phyloP scores from a whole-genome alignment of 106 monocot species.

The Allium sativum region DNA sequence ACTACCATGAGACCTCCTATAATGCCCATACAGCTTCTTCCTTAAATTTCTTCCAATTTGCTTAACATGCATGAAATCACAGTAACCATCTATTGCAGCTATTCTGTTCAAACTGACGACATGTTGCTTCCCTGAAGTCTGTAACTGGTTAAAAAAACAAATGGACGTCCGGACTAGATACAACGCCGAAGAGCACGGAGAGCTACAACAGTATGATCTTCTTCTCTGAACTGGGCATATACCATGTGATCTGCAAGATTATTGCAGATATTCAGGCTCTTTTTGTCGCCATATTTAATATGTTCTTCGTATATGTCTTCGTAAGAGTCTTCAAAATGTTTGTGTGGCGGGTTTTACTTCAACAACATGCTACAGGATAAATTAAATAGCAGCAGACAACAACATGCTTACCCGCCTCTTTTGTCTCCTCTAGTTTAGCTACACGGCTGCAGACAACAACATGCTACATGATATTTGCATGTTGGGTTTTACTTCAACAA shows the following conservation, averaged over 20 bases:
- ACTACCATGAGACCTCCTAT: slow-evolving; percentile 18
- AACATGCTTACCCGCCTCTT: no score
- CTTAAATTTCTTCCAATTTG: slow-evolving; percentile 55
- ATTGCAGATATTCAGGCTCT: slow-evolving; percentile 60
- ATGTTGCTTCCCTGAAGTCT: slow-evolving; percentile 65
- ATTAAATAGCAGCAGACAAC: no score
- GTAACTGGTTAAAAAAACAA: slow-evolving; percentile 66
- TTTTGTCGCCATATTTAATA: slow-evolving; percentile 55
- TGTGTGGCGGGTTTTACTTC: no score
- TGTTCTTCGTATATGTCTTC: slow-evolving; percentile 67
- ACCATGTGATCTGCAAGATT: slow-evolving; percentile 80
- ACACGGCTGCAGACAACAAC: no score
- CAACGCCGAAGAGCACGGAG: slow-evolving; percentile 50
- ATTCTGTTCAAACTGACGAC: slow-evolving; percentile 66
- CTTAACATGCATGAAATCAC: slow-evolving; percentile 78
- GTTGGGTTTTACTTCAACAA: no score
- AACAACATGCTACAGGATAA: no score
- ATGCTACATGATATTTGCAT: no score
- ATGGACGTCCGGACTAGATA: slow-evolving; percentile 53
- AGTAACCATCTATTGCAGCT: slow-evolving; percentile 72
- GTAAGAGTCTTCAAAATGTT: slow-evolving; percentile 75
- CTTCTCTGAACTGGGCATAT: slow-evolving; percentile 61
- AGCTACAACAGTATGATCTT: slow-evolving; percentile 54
- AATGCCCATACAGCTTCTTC: slow-evolving; percentile 46
- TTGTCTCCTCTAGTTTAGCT: no score